A percentile compares a stretch with the other conserved stretches of the same genome.
These are phyloP conservation scores for Russula emetica DNA, from an alignment of 768 basidiomycete species.

Conservation along the genomic window DNA sequence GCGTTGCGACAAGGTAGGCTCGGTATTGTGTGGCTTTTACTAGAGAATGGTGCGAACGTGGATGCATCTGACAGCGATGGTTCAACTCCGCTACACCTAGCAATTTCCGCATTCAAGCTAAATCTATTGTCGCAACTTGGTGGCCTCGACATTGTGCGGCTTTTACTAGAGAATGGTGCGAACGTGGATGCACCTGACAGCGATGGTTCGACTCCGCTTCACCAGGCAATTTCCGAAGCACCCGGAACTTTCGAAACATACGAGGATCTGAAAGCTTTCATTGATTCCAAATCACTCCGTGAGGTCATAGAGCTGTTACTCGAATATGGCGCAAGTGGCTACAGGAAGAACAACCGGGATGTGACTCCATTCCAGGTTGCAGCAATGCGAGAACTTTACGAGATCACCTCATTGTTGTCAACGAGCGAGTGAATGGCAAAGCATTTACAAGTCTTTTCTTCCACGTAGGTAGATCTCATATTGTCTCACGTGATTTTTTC, in stretches of 20 bases:
- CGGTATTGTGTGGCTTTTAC: background rate
- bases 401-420: too few species aligned
- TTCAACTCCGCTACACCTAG: constrained; percentile 19
- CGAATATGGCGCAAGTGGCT: background rate
- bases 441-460: too few species aligned
- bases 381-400: background rate
- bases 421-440: background rate
- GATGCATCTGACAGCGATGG: too few species aligned
- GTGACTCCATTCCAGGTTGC: background rate
- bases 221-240: too few species aligned
- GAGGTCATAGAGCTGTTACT: background rate
- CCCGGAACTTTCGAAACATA: background rate
- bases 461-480: too few species aligned
- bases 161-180: too few species aligned
- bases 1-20: too few species aligned
- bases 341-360: background rate
- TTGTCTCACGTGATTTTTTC: too few species aligned
- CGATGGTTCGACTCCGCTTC: background rate
- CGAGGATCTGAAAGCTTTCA: too few species aligned
- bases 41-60: background rate
- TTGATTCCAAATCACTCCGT: too few species aligned
- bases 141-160: background rate
- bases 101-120: too few species aligned
- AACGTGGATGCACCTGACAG: background rate
- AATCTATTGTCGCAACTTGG: too few species aligned